Conservation (phyloP, 2,329 filamentous ascomycete species). For the Penicillium sp. region DNA sequence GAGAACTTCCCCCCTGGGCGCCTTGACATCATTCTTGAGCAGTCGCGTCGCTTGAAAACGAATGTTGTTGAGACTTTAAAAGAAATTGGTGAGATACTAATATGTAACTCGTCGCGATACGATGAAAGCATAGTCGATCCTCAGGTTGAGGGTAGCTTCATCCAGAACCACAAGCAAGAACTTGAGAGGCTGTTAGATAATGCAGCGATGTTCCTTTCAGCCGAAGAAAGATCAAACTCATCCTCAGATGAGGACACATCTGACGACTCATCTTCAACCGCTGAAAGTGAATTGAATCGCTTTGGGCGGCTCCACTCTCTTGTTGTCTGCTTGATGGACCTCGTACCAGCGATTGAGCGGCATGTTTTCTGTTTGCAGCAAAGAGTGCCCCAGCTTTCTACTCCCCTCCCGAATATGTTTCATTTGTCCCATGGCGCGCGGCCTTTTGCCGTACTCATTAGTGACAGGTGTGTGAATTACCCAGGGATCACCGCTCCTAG, state of each 20-base stretch:
- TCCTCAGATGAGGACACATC: slow-evolving; percentile 6
- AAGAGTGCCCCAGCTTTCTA: background rate
- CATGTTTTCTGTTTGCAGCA: background rate
- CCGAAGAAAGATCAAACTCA: slow-evolving; percentile 1
- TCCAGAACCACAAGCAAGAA: background rate
- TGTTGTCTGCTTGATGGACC: slow-evolving; percentile 5
- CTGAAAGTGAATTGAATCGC: background rate
- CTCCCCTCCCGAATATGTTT: background rate
- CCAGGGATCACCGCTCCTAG: background rate
- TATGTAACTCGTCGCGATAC: background rate
- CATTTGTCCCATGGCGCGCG: background rate
- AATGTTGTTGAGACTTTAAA: slow-evolving; percentile 4
- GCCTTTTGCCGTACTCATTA: slow-evolving; percentile 7
- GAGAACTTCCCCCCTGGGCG: slow-evolving; percentile 5
- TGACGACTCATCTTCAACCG: slow-evolving; percentile 2
- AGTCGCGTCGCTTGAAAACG: background rate
- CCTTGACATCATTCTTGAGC: slow-evolving; percentile 2
- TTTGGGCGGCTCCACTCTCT: slow-evolving; percentile 7
- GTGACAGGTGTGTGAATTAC: slow-evolving; percentile 1
- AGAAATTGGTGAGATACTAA: slow-evolving; percentile 2
- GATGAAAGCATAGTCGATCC: too few relatives aligned
- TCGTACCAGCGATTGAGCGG: slow-evolving; percentile 2
- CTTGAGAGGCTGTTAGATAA: slow-evolving; percentile 1
- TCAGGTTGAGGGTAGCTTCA: background rate
- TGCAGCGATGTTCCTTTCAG: background rate